Conservation (phyloP, 495 filamentous ascomycete species). For the Neurospora sp. region DNA sequence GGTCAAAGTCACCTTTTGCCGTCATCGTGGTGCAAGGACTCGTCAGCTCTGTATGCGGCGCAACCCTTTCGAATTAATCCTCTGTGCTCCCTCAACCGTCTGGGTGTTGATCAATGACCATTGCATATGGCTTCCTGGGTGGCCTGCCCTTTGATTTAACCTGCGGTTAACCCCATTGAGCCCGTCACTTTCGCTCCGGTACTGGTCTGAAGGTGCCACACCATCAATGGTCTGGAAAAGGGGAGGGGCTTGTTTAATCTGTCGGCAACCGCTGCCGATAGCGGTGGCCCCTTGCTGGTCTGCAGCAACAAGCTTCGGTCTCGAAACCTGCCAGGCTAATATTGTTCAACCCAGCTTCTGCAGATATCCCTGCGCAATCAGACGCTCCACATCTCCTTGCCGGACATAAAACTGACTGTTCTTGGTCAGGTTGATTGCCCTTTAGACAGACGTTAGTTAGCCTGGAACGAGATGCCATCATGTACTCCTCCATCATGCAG, state of each 20-base stretch:
- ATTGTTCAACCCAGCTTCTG: conserved; percentile 70
- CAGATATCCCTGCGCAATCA: conserved; percentile 95
- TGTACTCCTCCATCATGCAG: background rate
- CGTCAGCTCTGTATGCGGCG: conserved; percentile 8
- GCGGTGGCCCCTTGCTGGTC: background rate
- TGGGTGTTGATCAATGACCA: background rate
- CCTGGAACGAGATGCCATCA: background rate
- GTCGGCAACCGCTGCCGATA: background rate
- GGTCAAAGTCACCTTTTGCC: conserved; percentile 15
- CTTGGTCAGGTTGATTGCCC: conserved; percentile 91
- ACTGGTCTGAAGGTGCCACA: background rate
- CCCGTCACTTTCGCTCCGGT: background rate
- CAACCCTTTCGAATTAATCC: background rate
- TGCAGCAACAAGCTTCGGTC: background rate
- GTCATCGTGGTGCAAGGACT: conserved; percentile 20
- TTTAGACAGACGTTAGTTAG: conserved; percentile 22
- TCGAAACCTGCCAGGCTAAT: background rate
- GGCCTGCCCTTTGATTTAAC: background rate
- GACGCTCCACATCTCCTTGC: conserved; percentile 88
- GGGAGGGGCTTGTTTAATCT: background rate
- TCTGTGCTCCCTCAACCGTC: background rate
- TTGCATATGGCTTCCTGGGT: background rate
- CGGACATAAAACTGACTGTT: conserved; percentile 97
- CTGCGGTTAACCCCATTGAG: background rate
- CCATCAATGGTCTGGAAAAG: background rate